Evolutionary conservation across 179 eudicot species (phyloP).

Genomic region (Sideroxylon spinosum): DNA sequence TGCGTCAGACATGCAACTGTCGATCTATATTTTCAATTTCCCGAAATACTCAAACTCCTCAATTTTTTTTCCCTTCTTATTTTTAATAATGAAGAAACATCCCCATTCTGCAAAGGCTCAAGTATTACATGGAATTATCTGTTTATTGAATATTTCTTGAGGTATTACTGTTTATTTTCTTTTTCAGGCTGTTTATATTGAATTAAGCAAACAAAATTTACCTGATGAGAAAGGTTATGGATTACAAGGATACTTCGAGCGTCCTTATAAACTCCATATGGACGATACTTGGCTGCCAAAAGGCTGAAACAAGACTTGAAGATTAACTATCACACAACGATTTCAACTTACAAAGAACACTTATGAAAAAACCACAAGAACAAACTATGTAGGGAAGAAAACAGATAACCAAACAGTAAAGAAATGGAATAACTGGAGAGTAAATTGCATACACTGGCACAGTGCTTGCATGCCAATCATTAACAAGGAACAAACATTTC

Average conservation of each 20-base stretch:
- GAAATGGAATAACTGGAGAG: not conserved
- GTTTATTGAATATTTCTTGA: not conserved
- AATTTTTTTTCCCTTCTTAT: not conserved
- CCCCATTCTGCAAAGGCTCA: not conserved
- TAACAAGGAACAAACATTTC: constrained; percentile 83
- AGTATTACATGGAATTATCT: not conserved
- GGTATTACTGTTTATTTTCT: not conserved
- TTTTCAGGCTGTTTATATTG: not conserved
- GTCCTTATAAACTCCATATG: constrained; percentile 93
- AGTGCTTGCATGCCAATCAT: constrained; percentile 98
- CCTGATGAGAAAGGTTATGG: constrained; percentile 97
- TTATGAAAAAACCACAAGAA: not conserved
- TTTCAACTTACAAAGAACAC: too few relatives aligned
- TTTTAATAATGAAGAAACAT: not conserved
- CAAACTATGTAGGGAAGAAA: not conserved
- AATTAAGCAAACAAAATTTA: constrained; percentile 21
- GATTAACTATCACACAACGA: too few relatives aligned
- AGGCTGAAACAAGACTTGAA: constrained; percentile 34
- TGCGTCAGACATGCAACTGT: not conserved
- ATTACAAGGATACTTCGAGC: constrained; percentile 75
- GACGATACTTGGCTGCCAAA: constrained; percentile 91
- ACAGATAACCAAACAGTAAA: not conserved
- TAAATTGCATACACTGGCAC: constrained; percentile 75
- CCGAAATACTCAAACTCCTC: not conserved
- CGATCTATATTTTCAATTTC: not conserved